Conservation (phyloP, 805 yeast species). For the Debaryomyces tyrocola region DNA sequence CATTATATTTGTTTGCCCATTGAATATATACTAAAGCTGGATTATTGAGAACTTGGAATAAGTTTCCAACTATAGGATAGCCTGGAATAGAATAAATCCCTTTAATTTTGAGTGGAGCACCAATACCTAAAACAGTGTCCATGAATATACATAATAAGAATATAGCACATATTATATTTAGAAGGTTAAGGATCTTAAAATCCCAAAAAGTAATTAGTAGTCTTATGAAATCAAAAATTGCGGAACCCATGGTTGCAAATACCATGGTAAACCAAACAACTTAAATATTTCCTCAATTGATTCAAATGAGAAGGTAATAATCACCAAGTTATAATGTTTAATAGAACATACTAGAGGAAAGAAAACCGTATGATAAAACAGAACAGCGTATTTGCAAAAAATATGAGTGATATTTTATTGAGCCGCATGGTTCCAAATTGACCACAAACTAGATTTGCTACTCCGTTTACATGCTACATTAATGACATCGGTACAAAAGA, state of each 20-base stretch:
- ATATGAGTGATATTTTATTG: background rate
- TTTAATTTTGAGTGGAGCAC: slow-evolving; percentile 27
- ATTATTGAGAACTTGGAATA: slow-evolving; percentile 42
- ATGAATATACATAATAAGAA: slow-evolving; percentile 5
- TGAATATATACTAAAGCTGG: slow-evolving; percentile 50
- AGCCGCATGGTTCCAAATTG: background rate
- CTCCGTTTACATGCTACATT: too few relatives aligned
- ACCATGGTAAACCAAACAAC: background rate
- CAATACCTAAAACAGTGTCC: slow-evolving; percentile 9
- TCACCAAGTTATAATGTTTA: background rate
- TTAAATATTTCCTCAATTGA: background rate
- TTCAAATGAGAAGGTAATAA: background rate
- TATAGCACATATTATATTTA: background rate
- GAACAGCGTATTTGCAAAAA: background rate
- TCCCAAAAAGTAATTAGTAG: slow-evolving; percentile 3
- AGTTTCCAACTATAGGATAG: slow-evolving; percentile 53
- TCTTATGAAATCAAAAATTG: background rate
- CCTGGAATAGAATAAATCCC: slow-evolving; percentile 47
- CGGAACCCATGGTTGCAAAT: background rate
- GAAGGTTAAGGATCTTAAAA: background rate
- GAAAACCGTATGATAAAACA: too few relatives aligned
- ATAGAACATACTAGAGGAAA: too few relatives aligned
- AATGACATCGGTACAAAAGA: too few relatives aligned
- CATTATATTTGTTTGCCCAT: slow-evolving; percentile 45
- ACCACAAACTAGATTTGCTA: background rate